Conservation (phyloP, 345 rosid species). For the Salix exigua region DNA sequence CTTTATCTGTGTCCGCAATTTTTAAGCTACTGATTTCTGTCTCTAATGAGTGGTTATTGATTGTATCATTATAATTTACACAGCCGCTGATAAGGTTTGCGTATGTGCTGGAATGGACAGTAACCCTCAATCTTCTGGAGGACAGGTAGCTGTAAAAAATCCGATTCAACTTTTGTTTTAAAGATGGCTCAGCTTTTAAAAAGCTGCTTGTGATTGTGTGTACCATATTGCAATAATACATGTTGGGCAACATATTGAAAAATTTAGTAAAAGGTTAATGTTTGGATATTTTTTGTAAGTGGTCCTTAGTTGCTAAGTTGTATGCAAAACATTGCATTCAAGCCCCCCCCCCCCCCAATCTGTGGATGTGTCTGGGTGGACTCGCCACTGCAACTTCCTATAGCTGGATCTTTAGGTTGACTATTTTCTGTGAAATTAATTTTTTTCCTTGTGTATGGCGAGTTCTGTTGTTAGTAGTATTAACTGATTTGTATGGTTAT, state of each 20-base stretch:
- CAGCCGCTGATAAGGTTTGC: slow-evolving; percentile 21
- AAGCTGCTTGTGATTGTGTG: not conserved
- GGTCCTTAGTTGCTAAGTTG: not conserved
- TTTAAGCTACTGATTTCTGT: not conserved
- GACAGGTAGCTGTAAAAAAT: slow-evolving; percentile 42
- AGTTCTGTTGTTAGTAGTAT: slow-evolving; percentile 3
- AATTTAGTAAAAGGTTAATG: not conserved
- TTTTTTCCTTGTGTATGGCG: not conserved
- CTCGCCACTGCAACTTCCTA: slow-evolving; percentile 35
- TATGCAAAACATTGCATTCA: not conserved
- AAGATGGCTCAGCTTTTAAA: not conserved
- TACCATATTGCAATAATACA: not conserved
- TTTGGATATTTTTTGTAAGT: not conserved
- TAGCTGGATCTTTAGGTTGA: slow-evolving; percentile 37
- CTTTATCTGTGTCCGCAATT: not conserved
- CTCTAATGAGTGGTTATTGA: not conserved
- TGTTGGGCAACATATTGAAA: not conserved
- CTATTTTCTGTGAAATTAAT: slow-evolving; percentile 22
- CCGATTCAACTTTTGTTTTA: not conserved
- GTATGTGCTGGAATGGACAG: slow-evolving; percentile 50
- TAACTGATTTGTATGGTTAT: not conserved
- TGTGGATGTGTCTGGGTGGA: slow-evolving; percentile 1
- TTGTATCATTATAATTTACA: not conserved
- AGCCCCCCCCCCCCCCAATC: not conserved
- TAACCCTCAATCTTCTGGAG: slow-evolving; percentile 60